Evolutionary conservation across 2,329 filamentous ascomycete genomes (phyloP).

Genomic region (Fusarium sp.): DNA sequence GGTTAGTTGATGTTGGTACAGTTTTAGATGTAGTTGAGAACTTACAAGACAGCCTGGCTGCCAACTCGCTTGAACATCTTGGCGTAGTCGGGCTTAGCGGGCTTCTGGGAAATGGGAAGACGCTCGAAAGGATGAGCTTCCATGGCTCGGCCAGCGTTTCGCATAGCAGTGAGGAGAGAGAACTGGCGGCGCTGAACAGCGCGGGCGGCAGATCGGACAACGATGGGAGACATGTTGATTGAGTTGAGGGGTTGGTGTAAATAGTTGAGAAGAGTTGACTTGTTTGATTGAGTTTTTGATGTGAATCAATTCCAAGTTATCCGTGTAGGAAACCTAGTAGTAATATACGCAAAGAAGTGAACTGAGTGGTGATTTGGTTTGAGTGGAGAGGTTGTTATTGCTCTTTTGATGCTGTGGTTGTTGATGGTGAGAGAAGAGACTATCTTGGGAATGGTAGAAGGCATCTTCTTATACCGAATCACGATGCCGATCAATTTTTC

Average conservation of each 20-base stretch:
- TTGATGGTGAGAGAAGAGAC: slow-evolving; percentile 41
- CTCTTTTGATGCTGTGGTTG: slow-evolving; percentile 41
- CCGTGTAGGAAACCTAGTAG: slow-evolving; percentile 18
- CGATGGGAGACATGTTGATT: slow-evolving; percentile 49
- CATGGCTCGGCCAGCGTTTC: slow-evolving; percentile 52
- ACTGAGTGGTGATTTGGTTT: slow-evolving; percentile 38
- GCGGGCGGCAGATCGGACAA: slow-evolving; percentile 50
- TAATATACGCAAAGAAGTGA: slow-evolving; percentile 26
- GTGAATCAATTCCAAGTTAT: slow-evolving; percentile 23
- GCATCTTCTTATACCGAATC: slow-evolving; percentile 46
- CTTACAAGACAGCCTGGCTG: slow-evolving; percentile 53
- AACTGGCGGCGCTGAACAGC: slow-evolving; percentile 52
- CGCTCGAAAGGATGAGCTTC: slow-evolving; percentile 56
- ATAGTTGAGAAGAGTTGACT: slow-evolving; percentile 17
- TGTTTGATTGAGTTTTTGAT: slow-evolving; percentile 18
- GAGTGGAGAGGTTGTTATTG: slow-evolving; percentile 45
- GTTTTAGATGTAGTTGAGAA: slow-evolving; percentile 12
- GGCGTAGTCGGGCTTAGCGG: slow-evolving; percentile 52
- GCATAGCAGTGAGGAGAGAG: slow-evolving; percentile 53
- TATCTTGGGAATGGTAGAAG: slow-evolving; percentile 33
- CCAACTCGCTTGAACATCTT: slow-evolving; percentile 51
- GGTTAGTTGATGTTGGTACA: slow-evolving; percentile 20
- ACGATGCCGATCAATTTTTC: slow-evolving; percentile 29
- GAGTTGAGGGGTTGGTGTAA: slow-evolving; percentile 35
- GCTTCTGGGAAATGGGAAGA: slow-evolving; percentile 46